These are phyloP conservation scores for Aaosphaeria arxii DNA, from an alignment of 2,329 filamentous ascomycete species.

Conservation along the genomic window DNA sequence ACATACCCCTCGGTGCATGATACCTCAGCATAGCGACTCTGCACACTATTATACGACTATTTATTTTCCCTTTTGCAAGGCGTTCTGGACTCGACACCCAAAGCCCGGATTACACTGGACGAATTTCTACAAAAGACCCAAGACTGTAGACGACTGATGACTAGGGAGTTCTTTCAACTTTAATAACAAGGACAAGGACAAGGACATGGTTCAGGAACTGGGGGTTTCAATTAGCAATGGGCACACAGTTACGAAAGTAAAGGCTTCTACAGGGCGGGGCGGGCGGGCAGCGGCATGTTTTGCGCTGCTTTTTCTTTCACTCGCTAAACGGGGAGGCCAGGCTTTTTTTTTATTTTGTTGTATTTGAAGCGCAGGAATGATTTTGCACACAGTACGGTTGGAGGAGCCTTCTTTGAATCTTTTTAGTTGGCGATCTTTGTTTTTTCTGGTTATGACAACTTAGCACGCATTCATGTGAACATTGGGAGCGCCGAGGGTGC, in stretches of 20 bases:
- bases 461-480: not conserved
- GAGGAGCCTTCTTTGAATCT: too few relatives aligned
- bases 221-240: too few relatives aligned
- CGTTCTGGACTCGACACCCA: constrained; percentile 7
- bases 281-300: not conserved
- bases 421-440: too few relatives aligned
- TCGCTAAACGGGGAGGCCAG: constrained; percentile 14
- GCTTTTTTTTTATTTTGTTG: constrained; percentile 3
- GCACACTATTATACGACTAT: constrained; percentile 6
- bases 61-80: constrained; percentile 3
- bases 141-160: constrained; percentile 18
- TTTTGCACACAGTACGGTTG: constrained; percentile 10
- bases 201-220: not conserved
- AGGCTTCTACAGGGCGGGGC: constrained; percentile 5
- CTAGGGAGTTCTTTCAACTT: constrained; percentile 10
- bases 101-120: too few relatives aligned
- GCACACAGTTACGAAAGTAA: not conserved
- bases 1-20: constrained; percentile 35
- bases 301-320: constrained; percentile 6
- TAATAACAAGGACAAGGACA: constrained; percentile 1
- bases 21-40: constrained; percentile 32
- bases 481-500: constrained; percentile 19
- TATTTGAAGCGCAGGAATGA: constrained; percentile 10
- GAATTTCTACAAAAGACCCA: constrained; percentile 2
- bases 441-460: not conserved